A percentile compares a stretch with the other conserved stretches of the same genome.
Conservation (phyloP, 1,284 basidiomycete genomes). For the Leccinum colubrinum region DNA sequence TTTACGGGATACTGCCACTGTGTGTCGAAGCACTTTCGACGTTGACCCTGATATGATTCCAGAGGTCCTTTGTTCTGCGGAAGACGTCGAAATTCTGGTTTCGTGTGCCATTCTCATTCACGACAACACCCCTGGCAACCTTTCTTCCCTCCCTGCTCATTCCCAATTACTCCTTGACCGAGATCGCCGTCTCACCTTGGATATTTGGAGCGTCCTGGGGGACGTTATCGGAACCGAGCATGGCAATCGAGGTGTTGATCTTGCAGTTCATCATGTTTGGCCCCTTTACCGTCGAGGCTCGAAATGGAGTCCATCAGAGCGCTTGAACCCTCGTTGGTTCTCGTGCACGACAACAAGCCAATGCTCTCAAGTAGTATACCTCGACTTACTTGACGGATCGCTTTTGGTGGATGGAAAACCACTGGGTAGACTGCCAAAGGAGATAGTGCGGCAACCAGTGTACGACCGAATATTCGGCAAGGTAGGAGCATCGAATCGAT, state of each 20-base stretch:
- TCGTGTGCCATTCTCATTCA: conserved; percentile 36
- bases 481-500: conserved; percentile 14
- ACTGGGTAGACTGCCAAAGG: conserved; percentile 36
- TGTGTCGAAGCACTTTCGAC: conserved; percentile 42
- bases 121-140: conserved; percentile 27
- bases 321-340: conserved; percentile 39
- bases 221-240: conserved; percentile 7
- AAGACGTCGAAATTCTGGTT: conserved; percentile 33
- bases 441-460: conserved; percentile 32
- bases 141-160: conserved; percentile 3
- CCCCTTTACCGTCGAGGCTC: conserved; percentile 29
- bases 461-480: conserved; percentile 35
- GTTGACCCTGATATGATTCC: conserved; percentile 26
- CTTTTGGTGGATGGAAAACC: conserved; percentile 43
- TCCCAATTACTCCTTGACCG: conserved; percentile 24
- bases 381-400: conserved; percentile 41
- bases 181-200: conserved; percentile 31
- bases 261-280: conserved; percentile 39
- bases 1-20: conserved; percentile 35
- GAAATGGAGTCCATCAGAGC: conserved; percentile 31
- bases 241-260: conserved; percentile 29
- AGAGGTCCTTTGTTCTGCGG: conserved; percentile 20
- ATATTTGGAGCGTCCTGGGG: background rate
- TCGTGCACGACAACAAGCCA: conserved; percentile 17
- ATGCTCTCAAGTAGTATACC: conserved; percentile 29